Evolutionary conservation across 2,329 filamentous ascomycete species (phyloP).

Genomic region (Aspergillaceae sp.): DNA sequence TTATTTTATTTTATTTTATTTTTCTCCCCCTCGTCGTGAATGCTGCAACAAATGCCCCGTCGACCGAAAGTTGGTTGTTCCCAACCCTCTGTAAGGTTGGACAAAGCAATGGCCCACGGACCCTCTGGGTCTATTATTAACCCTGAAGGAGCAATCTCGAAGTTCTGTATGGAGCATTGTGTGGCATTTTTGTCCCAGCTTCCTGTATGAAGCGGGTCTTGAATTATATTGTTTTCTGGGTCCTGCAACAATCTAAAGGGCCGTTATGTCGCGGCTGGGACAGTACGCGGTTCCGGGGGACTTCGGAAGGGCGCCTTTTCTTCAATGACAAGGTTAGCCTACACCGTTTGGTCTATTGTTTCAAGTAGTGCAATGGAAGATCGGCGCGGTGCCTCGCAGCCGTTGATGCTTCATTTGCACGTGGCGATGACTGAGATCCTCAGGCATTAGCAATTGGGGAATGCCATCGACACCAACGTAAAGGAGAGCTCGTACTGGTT

Average conservation of each 20-base stretch:
- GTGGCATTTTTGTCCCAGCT: conserved; percentile 6
- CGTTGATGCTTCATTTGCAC: conserved; percentile 30
- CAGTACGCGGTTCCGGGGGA: conserved; percentile 10
- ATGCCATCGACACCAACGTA: background rate
- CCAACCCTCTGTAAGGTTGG: background rate
- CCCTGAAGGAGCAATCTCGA: conserved; percentile 6
- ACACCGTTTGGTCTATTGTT: conserved; percentile 8
- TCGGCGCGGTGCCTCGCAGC: conserved; percentile 31
- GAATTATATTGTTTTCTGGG: conserved; percentile 2
- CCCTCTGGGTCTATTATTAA: background rate
- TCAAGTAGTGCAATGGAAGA: conserved; percentile 27
- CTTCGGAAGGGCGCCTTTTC: conserved; percentile 10
- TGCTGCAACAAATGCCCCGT: background rate
- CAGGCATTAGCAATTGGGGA: conserved; percentile 20
- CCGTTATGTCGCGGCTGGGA: conserved; percentile 9
- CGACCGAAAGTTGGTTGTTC: background rate
- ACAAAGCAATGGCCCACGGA: background rate
- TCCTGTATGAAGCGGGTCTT: conserved; percentile 3
- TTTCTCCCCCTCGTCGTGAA: background rate
- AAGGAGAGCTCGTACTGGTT: too few species aligned
- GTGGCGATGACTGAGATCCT: conserved; percentile 32
- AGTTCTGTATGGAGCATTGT: background rate
- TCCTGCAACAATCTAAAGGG: conserved; percentile 1
- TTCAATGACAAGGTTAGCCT: conserved; percentile 12
- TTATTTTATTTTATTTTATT: background rate